phyloP scores from a whole-genome alignment of 2,329 filamentous ascomycete species.

The Aureobasidium sp. region DNA sequence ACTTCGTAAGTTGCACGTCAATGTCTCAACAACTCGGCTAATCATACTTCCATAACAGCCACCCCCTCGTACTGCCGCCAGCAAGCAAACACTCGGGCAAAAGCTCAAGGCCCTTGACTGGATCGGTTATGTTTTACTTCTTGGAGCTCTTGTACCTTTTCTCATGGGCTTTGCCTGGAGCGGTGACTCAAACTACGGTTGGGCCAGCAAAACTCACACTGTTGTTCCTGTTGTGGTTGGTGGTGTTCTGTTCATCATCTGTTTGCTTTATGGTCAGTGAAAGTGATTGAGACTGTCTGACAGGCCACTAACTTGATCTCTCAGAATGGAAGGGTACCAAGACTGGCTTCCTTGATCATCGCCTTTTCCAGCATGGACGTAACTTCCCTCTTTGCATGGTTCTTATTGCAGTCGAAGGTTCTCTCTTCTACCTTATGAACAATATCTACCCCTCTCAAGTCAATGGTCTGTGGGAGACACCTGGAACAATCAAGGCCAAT shows the following conservation, averaged over 20 bases:
- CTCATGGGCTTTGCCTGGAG: slow-evolving; percentile 14
- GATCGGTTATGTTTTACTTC: slow-evolving; percentile 7
- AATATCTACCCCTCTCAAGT: slow-evolving; percentile 9
- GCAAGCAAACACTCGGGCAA: slow-evolving; percentile 1
- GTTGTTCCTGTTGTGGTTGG: slow-evolving; percentile 11
- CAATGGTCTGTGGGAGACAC: slow-evolving; percentile 6
- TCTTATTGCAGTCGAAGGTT: slow-evolving; percentile 5
- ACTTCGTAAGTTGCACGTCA: not conserved
- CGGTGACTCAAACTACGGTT: slow-evolving; percentile 4
- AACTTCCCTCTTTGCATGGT: slow-evolving; percentile 13
- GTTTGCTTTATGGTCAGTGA: not conserved
- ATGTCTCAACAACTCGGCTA: not conserved
- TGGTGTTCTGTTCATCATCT: slow-evolving; percentile 8
- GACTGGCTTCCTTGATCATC: slow-evolving; percentile 10
- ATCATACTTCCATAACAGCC: not conserved
- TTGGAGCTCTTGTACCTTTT: slow-evolving; percentile 5
- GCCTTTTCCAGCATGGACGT: slow-evolving; percentile 13
- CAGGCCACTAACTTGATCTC: not conserved
- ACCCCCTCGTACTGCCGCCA: slow-evolving; percentile 7
- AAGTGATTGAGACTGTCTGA: not conserved
- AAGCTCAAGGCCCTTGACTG: slow-evolving; percentile 10
- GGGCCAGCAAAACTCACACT: slow-evolving; percentile 7
- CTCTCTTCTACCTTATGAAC: slow-evolving; percentile 11
- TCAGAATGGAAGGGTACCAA: slow-evolving; percentile 14
- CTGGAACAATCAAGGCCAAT: slow-evolving; percentile 10